Evolutionary conservation across 768 basidiomycete genomes (phyloP), one percentile per base, ranked within the genome.

Genomic region (Russula compacta): DNA sequence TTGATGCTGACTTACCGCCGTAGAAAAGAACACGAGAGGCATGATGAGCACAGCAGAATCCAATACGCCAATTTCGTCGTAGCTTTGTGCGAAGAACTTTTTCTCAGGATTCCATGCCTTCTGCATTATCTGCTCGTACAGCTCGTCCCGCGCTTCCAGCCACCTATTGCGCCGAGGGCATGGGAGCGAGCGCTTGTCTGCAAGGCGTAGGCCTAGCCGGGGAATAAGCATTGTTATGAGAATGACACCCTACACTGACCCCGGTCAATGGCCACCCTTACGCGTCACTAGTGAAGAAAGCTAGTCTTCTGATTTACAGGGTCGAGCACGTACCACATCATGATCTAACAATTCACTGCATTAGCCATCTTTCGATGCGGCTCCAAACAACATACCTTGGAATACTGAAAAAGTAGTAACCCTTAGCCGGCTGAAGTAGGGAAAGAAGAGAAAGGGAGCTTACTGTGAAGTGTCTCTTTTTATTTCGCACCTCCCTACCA

Each of bases 71-170:
- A 78, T 83, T 63, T 92, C 89, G 67, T 98, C 95, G 72, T 94
- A 99, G 69, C 87, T 87, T 74, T 99, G 95, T 21, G 84, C 86
- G 68, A 93, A 95, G 71, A 79, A 82, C 67, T 81, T 73, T 61
- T 81, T 73, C 46, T 83, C 78, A 33, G 79, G 71, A 73, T 95
- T 89, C 87, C 89, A 97, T 0, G 91, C 89, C 69, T 87, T 89
- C 32, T 80, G 71, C 88, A 94, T 92, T 66, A 98, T 89, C 64
- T 97, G 87, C 71, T 98, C 95, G 72, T 98, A 99, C 6, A 98
- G 73, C 6, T 77, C 72, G 68, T 98, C 95, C 19, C 95, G 83
- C 3, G 86, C 82, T 1, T 73, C 75, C 17, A 86, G 71, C 95
- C 95, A 97, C 56, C 82, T 78, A 46, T 70, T 70, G 17, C 87